Base-by-base conservation (phyloP, 805 yeast species). In the Candida tibetensis region DNA sequence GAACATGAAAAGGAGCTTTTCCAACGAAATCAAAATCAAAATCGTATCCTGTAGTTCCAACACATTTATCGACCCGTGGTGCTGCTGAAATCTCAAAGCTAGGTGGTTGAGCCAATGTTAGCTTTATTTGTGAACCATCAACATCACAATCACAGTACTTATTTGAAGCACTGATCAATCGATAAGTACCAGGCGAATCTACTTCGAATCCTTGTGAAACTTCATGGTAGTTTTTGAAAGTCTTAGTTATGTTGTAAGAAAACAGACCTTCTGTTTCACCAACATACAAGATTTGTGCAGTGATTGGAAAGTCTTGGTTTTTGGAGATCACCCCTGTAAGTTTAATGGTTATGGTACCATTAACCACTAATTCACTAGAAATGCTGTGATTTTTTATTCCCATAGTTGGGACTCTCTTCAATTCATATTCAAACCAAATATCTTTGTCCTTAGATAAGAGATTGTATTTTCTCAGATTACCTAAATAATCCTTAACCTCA, bases 31-130 rank as follows among this genome's bases (percentile, higher is more conserved):
- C 60, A 41, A 90, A 69, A 35, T 82, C 85, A 42, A 89, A 79
- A 17, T 68, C 67, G 48, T 71, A 77, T 0, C 97, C 99, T 6
- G 88, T 81, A 31, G 89, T 87, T 0, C 99, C 99, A 21, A 93
- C 85, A 65, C 99, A 93, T 34, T 83, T 77, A 52, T 91, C 98
- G 17, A 79, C 69, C 2, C 91, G 78, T 2, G 91, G 79, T 10
- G 67, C 67, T 1, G 88, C 78, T 2, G 48, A 31, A 12, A 77
- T 69, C 2, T 54, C 53, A 14, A 72, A 64, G 2, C 34, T 39
- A 1, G 73, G 69, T 3, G 76, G 77, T 2, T 55, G 56, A 1
- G 73, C 76, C 9, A 55, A 46, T n/a, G 50, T 39, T 1, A 87
- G 71, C 5, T 19, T 17, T 4, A 33, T 57, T 23, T 5, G 26